phyloP scores from a whole-genome alignment of 2,329 filamentous ascomycete species.

The Orbilia javanica region DNA sequence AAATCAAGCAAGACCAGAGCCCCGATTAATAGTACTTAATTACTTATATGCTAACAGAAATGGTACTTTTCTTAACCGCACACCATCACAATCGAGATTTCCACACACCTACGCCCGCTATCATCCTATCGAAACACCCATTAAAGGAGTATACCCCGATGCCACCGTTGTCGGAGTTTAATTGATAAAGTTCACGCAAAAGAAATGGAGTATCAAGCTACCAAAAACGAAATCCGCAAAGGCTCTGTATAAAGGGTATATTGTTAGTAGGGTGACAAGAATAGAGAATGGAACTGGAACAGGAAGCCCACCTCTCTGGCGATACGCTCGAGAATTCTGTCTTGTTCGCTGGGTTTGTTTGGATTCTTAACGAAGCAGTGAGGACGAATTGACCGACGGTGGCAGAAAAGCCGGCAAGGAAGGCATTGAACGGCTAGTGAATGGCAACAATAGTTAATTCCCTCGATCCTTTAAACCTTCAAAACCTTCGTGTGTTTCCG shows the following conservation, averaged over 20 bases:
- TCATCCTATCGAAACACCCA: not conserved
- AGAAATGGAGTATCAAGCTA: slow-evolving; percentile 96
- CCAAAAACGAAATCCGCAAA: slow-evolving; percentile 97
- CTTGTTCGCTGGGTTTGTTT: slow-evolving; percentile 87
- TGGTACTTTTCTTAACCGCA: slow-evolving; percentile 13
- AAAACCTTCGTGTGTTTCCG: not conserved
- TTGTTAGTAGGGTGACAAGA: slow-evolving; percentile 25
- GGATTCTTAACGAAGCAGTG: slow-evolving; percentile 87
- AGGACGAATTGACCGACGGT: slow-evolving; percentile 98
- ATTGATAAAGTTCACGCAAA: slow-evolving; percentile 99
- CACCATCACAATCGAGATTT: not conserved
- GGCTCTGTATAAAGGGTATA: slow-evolving; percentile 72
- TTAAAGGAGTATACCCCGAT: not conserved
- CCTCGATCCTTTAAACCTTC: not conserved
- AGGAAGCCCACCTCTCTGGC: slow-evolving; percentile 76
- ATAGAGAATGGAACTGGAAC: slow-evolving; percentile 59
- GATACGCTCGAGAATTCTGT: slow-evolving; percentile 80
- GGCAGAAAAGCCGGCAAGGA: slow-evolving; percentile 92
- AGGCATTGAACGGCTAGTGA: slow-evolving; percentile 93
- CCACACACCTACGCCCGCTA: not conserved
- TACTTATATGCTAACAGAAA: not conserved
- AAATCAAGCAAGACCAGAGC: not conserved
- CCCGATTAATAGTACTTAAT: slow-evolving; percentile 17
- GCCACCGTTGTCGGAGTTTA: slow-evolving; percentile 68
- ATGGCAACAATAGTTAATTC: not conserved